Evolutionary conservation across 2,329 filamentous ascomycete species (phyloP), one percentile per base, ranked within the genome.

Genomic region (Fusarium illudens): DNA sequence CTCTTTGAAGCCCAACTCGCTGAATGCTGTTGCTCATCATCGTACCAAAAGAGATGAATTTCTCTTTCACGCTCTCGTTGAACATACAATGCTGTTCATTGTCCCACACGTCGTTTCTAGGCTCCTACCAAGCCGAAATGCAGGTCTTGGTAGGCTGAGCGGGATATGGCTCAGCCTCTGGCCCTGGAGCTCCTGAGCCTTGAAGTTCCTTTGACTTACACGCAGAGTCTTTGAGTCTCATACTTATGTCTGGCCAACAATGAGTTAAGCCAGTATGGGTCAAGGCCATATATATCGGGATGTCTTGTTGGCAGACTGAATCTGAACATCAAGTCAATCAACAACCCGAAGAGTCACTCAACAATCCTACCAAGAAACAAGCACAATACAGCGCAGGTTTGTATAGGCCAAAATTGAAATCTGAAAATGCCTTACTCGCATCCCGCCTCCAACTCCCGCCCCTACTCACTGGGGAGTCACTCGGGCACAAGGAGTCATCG

Each of bases 381-480:
- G n/a, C 22, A 50, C 37, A 25, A 48, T 3, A 19, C 37, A 33
- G n/a, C 6, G 4, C 36, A 56, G 57, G 49, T 53, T 55, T 65
- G 7, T 63, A 62, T 36, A 36, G 52, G 6, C 30, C 48, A 13
- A 15, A 25, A 33, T 9, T 20, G 30, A n/a, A n/a, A 46, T 17
- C 20, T 19, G 44, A 63, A n/a, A 29, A 73, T 73, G 71, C 37
- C 58, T 19, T 60, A 50, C 53, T 61, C 49, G n/a, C 60, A 58
- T 7, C 60, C 56, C 39, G 46, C 56, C 13, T 62, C 55, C 30
- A 52, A 58, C n/a, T 49, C 56, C 51, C 36, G 60, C 17, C 19
- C 59, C 36, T 59, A 30, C 6, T 52, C 60, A 4, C 30, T 57
- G 11, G 61, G 37, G 42, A 58, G 60, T 33, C 44, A 29, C 13